Base-by-base conservation (phyloP, 768 basidiomycete genomes). In the Auriscalpium microsporum region DNA sequence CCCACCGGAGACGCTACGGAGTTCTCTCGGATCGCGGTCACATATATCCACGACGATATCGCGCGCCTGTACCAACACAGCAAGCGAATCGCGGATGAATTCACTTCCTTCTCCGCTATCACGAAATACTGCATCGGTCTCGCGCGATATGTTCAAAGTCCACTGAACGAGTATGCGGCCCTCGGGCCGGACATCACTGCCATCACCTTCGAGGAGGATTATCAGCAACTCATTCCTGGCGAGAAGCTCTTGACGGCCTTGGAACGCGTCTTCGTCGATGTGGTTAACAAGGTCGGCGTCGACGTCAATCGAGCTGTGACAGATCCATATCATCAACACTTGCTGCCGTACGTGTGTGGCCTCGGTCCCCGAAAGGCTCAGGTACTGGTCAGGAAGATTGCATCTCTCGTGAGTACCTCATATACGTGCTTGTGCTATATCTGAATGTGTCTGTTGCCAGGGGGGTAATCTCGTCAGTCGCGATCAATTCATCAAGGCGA, bases 331-430 rank as follows among this genome's bases (percentile, higher is more conserved):
- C 93, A 96, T 65, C 86, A 90, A 61, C 79, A 86, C 51, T 78
- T 97, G 35, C 76, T 99, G 10, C 94, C 88, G 2, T 95, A 90
- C 64, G 81, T 99, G 44, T 84, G 92, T 64, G 96, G 96, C 13
- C 77, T 99, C 50, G 96, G 96, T 8, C 96, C 94, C 9, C 81
- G 96, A 55, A 99, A 99, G 68, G 91, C 94, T 5, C 86, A 91
- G 61, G 80, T 80, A 6, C 67, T 98, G 45, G 77, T 93, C 37
- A 86, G 86, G 69, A 89, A 87, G 67, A 92, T 97, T 48, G 81
- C 79, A 8, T 72, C 80, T 14, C 73, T 86, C 66, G 94, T 93
- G 62, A 59, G 82, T 78, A 6, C 53, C 35, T 36, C 34, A 38
- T 11, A 9, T 46, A 14, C 8, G 42, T n/a, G 48, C 49, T 11